These are phyloP conservation scores for Hypericum androsaemum DNA, from an alignment of 345 rosid species.

Conservation along the genomic window DNA sequence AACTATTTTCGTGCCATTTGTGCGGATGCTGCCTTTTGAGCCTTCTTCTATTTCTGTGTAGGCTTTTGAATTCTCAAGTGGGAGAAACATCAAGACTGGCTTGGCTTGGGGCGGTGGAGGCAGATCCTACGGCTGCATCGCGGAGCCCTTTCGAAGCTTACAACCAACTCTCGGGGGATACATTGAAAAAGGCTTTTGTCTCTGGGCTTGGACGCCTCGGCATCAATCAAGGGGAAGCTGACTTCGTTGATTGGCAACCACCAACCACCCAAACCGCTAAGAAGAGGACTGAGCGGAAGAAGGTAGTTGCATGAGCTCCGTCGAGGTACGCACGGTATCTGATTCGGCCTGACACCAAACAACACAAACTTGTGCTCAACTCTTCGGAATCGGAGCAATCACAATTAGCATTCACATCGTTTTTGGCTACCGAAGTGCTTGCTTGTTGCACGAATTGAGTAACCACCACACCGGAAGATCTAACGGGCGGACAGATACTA, in stretches of 20 bases:
- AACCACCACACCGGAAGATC: too few species aligned
- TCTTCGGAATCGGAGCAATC: too few species aligned
- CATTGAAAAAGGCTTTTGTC: slow-evolving; percentile 64
- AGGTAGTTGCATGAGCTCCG: slow-evolving; percentile 30
- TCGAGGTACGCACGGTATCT: too few species aligned
- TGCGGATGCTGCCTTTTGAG: too few species aligned
- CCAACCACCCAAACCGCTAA: slow-evolving; percentile 35
- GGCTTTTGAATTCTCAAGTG: slow-evolving; percentile 58
- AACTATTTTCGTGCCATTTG: too few species aligned
- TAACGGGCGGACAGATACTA: too few species aligned
- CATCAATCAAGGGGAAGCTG: slow-evolving; percentile 43
- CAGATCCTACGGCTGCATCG: slow-evolving; percentile 70
- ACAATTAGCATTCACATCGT: too few species aligned
- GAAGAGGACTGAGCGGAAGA: slow-evolving; percentile 76
- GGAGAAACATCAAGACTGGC: slow-evolving; percentile 71
- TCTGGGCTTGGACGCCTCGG: slow-evolving; percentile 82
- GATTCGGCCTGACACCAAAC: too few species aligned
- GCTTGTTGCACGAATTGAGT: too few species aligned
- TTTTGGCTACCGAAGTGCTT: too few species aligned
- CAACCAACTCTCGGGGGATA: slow-evolving; percentile 46
- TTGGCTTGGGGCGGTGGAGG: slow-evolving; percentile 73
- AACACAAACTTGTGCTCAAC: too few species aligned
- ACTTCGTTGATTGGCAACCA: slow-evolving; percentile 26
- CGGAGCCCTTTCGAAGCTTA: slow-evolving; percentile 60
- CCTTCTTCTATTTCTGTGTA: slow-evolving; percentile 18